Base-by-base conservation (phyloP, 1,284 basidiomycete genomes). In the Ceratobasidium theobromae region DNA sequence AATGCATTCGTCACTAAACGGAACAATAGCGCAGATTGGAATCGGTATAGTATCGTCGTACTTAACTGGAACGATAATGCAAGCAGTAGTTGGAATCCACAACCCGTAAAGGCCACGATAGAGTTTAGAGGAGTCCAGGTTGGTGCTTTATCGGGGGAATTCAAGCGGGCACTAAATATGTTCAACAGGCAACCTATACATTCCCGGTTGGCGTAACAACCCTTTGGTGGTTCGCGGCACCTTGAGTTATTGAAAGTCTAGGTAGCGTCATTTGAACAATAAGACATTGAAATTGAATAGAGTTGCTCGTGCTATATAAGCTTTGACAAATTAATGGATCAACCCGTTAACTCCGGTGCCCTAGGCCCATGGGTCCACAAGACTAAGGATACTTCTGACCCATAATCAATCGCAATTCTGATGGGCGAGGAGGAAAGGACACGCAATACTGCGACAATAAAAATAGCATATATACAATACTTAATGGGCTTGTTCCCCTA, bases 71-170 rank as follows among this genome's bases (percentile, higher is more conserved):
- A 84, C 67, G 86, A 88, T 69, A 78, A 77, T 45, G 73, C 74
- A 14, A 78, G 78, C 33, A 79, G 79, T 0, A 75, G 76, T 3
- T 88, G 84, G 85, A 82, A 87, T 70, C 86, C 87, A 0, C 77
- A 77, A 28, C 80, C 85, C 0, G 83, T 90, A 1, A 45, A 73
- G 45, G 77, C 87, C 0, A 89, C 87, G 1, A 89, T 90, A 67
- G 82, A 85, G 70, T 90, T 89, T 76, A 79, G 84, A 57, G 87
- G 85, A 0, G 79, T 79, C 77, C 86, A 88, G 79, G 86, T 84
- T 66, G 68, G 75, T 65, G 54, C 67, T 35, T 16, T 66, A 48
- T 41, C 32, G 40, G n/a, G 28, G 14, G 62, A 16, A 18, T 53
- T n/a, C 21, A 16, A 41, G 16, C 9, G 8, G 6, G 16, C 4